Percentiles rank a stretch among this genome's conserved stretches.
These are phyloP conservation scores for Caulochytrium protostelioides DNA, from an alignment of 371 early-diverging fungal species.

Conservation along the genomic window DNA sequence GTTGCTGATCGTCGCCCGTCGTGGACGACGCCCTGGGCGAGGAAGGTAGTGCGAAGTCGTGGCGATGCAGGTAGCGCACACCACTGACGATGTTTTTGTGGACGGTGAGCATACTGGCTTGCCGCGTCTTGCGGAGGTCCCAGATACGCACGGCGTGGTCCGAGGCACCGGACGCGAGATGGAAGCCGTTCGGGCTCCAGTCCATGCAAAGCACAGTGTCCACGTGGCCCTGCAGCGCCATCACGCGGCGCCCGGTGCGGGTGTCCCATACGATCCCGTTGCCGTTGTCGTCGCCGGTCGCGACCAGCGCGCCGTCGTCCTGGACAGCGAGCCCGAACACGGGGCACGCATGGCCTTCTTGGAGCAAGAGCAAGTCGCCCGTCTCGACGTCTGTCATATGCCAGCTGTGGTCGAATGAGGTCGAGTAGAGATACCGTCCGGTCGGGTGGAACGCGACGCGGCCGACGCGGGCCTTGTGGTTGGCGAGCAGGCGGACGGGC, in stretches of 20 bases:
- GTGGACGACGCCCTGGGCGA: too few relatives aligned
- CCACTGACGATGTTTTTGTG: too few relatives aligned
- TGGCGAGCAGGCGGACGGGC: not conserved
- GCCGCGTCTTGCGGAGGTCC: too few relatives aligned
- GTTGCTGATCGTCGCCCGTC: too few relatives aligned
- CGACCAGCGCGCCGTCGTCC: constrained; percentile 69
- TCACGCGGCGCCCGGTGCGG: constrained; percentile 67
- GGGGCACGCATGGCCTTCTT: constrained; percentile 82
- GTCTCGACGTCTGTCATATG: constrained; percentile 70
- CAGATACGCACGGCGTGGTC: too few relatives aligned
- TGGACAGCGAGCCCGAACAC: constrained; percentile 80
- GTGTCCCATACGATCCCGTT: constrained; percentile 88
- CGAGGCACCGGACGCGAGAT: constrained; percentile 22
- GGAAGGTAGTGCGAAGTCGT: too few relatives aligned
- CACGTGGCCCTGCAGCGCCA: constrained; percentile 76
- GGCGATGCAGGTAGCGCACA: too few relatives aligned
- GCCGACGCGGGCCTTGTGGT: constrained; percentile 58
- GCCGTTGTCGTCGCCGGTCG: constrained; percentile 43
- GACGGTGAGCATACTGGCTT: too few relatives aligned
- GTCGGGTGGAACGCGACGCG: constrained; percentile 76
- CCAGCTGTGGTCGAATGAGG: constrained; percentile 19
- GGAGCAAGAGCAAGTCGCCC: constrained; percentile 50
- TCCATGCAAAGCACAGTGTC: constrained; percentile 67
- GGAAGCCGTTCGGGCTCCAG: constrained; percentile 72
- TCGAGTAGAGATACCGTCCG: constrained; percentile 39